phyloP scores from a whole-genome alignment of 257 asterid genomes.

The Gynochthodes officinalis region DNA sequence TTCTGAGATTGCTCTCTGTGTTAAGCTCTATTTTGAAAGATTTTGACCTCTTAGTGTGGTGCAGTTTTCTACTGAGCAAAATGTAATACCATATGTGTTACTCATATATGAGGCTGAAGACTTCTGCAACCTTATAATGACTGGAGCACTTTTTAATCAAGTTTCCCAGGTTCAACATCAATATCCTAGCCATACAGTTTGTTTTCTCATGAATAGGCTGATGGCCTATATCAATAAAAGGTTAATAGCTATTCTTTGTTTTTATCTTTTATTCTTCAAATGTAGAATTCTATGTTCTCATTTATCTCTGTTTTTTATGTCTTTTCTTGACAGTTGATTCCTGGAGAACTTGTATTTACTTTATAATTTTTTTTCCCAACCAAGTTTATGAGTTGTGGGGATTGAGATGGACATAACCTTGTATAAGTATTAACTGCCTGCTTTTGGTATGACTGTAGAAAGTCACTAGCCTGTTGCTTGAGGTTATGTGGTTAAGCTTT shows the following conservation, averaged over 20 bases:
- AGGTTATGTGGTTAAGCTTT: not conserved
- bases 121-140: constrained; percentile 64
- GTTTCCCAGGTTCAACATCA: constrained; percentile 50
- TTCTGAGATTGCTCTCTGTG: not conserved
- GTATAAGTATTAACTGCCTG: not conserved
- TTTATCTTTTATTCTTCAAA: constrained; percentile 4
- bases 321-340: not conserved
- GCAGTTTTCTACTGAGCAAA: constrained; percentile 55
- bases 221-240: constrained; percentile 79
- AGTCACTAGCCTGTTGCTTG: not conserved
- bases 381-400: not conserved
- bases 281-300: not conserved
- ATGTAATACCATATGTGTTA: constrained; percentile 55
- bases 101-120: constrained; percentile 85
- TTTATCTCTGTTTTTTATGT: not conserved
- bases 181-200: constrained; percentile 77
- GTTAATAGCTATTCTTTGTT: constrained; percentile 32
- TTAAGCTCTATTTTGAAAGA: not conserved
- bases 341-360: not conserved
- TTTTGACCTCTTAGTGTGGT: constrained; percentile 18
- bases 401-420: not conserved
- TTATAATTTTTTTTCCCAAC: not conserved
- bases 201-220: constrained; percentile 76
- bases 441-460: not conserved
- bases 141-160: constrained; percentile 54